Evolutionary conservation across 208 protist species (phyloP), one percentile per base, ranked within the genome.

Genomic region (Leptomonas pyrrhocoris): DNA sequence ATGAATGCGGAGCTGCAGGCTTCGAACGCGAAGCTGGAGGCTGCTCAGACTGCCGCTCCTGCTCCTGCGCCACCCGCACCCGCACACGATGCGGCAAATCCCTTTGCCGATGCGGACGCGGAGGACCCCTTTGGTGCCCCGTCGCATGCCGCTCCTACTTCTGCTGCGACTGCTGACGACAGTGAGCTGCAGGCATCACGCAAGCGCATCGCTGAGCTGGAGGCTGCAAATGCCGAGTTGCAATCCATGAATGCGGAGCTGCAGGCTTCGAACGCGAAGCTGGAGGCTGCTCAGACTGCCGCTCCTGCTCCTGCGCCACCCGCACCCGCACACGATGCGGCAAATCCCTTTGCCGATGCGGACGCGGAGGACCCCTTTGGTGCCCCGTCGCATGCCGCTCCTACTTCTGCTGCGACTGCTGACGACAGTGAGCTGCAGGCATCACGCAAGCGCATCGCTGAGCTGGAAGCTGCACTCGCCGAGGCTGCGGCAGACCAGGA

Each of bases 381-480:
- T 11, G 40, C 25, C 36, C 9, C 38, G 2, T 48, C 40, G 9
- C 28, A 34, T 2, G 23, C 12, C 27, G 51, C 31, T 34, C 42
- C 25, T 43, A 28, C 51, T 60, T 59, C 25, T 25, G 48, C 43
- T 25, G n/a, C 55, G 23, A 21, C 43, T 25, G n/a, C 42, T 16
- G 53, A 40, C 9, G 42, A 50, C 23, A 27, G 18, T 43, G 31
- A 64, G 49, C 9, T 67, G 36, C n/a, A 27, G 31, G 55, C 58
- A 6, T 54, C 38, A n/a, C 53, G 48, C 15, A 16, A 67, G 57
- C 45, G 28, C 34, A 63, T 68, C 12, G 46, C 46, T n/a, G 67
- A 74, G 25, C 55, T 80, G 0, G 74, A 80, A 21, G 67, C 70
- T 18, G 74, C 74, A 16, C 59, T 70, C 30, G 34, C 30, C 0